phyloP scores from a whole-genome alignment of 805 yeast species.

The Saccharomycopsis lassenensis region DNA sequence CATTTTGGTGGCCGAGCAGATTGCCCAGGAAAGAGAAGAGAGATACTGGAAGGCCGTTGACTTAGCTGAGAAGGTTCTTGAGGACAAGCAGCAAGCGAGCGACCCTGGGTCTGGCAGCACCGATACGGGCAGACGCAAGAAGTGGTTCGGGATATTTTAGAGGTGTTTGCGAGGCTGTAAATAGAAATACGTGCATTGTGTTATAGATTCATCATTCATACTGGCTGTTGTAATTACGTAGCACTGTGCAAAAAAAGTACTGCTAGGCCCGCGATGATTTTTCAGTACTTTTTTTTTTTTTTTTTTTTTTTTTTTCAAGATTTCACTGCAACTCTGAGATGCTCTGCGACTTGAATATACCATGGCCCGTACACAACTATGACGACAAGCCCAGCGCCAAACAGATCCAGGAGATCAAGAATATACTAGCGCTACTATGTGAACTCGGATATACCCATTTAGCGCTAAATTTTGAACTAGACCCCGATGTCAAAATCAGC shows the following conservation, averaged over 20 bases:
- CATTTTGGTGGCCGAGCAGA: constrained; percentile 61
- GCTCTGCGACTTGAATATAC: constrained; percentile 60
- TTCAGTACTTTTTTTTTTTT: no score
- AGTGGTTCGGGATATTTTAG: no score
- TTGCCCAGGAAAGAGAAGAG: constrained; percentile 60
- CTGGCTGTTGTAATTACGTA: no score
- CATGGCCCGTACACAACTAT: constrained; percentile 56
- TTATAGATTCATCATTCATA: no score
- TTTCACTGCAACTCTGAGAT: no score
- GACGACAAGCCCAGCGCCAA: constrained; percentile 28
- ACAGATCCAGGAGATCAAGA: constrained; percentile 36
- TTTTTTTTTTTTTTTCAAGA: no score
- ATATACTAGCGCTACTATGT: constrained; percentile 41
- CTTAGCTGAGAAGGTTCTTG: constrained; percentile 28
- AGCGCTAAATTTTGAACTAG: constrained; percentile 58
- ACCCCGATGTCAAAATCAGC: constrained; percentile 44
- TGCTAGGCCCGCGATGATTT: no score
- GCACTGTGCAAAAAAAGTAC: no score
- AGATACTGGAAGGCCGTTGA: constrained; percentile 35
- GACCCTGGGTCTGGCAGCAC: no score
- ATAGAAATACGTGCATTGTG: no score
- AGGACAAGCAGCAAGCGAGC: constrained; percentile 4
- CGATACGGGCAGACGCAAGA: no score
- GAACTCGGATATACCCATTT: constrained; percentile 63
- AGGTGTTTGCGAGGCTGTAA: no score